Evolutionary conservation across 2,329 filamentous ascomycete genomes (phyloP).

Genomic region (Xylariaceae sp.): DNA sequence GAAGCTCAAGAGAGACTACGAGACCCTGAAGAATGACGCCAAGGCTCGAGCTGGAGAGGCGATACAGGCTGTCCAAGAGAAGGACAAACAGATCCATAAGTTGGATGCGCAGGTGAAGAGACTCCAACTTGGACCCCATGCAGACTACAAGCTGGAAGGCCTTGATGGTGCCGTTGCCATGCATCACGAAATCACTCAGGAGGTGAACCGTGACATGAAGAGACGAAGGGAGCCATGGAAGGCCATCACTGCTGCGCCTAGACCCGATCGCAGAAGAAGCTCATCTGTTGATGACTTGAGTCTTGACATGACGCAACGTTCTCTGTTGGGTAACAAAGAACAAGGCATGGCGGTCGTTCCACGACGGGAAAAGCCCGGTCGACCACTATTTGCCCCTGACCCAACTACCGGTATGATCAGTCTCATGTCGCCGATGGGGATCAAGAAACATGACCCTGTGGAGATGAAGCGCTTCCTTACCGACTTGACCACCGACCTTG

Average conservation of each 20-base stretch:
- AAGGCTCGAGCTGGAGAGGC: slow-evolving; percentile 55
- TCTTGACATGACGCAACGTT: slow-evolving; percentile 27
- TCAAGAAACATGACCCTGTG: no score
- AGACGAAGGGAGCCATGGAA: slow-evolving; percentile 18
- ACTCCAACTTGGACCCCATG: slow-evolving; percentile 36
- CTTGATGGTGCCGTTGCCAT: slow-evolving; percentile 15
- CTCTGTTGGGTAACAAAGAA: slow-evolving; percentile 19
- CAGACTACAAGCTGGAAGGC: slow-evolving; percentile 8
- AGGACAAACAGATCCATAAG: slow-evolving; percentile 55
- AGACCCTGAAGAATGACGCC: slow-evolving; percentile 51
- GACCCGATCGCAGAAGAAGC: no score
- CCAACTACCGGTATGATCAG: no score
- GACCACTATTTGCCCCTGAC: no score
- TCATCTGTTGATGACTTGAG: slow-evolving; percentile 27
- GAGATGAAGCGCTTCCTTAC: no score
- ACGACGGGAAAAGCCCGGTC: slow-evolving; percentile 2
- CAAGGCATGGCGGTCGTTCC: slow-evolving; percentile 1
- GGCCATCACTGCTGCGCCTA: background rate
- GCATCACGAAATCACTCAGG: slow-evolving; percentile 23
- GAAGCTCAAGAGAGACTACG: slow-evolving; percentile 51
- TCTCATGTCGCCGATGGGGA: no score
- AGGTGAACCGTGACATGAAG: slow-evolving; percentile 25
- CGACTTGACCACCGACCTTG: no score
- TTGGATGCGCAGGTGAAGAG: slow-evolving; percentile 52
- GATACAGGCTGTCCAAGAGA: slow-evolving; percentile 52